Conservation (phyloP, 2,329 filamentous ascomycete species). For the Sclerotinia trifoliorum region DNA sequence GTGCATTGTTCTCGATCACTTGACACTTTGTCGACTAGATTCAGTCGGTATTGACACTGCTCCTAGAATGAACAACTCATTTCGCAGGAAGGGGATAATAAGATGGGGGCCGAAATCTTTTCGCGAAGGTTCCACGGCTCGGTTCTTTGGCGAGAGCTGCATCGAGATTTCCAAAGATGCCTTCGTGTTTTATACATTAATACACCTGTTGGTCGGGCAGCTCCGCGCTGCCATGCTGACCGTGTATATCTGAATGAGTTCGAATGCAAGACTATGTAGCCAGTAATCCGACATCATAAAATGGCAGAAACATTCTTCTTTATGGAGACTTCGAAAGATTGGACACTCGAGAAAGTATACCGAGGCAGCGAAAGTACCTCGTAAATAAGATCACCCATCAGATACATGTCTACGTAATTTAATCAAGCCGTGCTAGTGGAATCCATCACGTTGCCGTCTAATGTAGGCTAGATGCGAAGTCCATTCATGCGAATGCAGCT, state of each 20-base stretch:
- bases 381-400: not conserved
- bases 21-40: not conserved
- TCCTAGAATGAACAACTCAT: slow-evolving; percentile 5
- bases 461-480: not conserved
- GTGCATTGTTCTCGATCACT: not conserved
- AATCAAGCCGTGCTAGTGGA: not conserved
- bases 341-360: not conserved
- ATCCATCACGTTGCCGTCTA: not conserved
- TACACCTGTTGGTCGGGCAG: not conserved
- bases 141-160: not conserved
- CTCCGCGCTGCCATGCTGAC: not conserved
- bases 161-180: not conserved
- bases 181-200: not conserved
- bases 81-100: slow-evolving; percentile 5
- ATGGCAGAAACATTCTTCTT: not conserved
- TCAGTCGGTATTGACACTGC: not conserved
- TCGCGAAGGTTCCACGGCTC: slow-evolving; percentile 1
- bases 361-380: not conserved
- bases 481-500: not conserved
- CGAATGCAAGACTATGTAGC: not conserved
- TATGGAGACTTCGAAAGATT: not conserved
- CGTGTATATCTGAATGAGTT: not conserved
- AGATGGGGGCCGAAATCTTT: not conserved
- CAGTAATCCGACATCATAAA: not conserved
- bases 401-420: not conserved